Percentiles rank a stretch among this genome's conserved stretches.
phyloP scores from a whole-genome alignment of 306 rosid genomes.

The Rubus idaeus region DNA sequence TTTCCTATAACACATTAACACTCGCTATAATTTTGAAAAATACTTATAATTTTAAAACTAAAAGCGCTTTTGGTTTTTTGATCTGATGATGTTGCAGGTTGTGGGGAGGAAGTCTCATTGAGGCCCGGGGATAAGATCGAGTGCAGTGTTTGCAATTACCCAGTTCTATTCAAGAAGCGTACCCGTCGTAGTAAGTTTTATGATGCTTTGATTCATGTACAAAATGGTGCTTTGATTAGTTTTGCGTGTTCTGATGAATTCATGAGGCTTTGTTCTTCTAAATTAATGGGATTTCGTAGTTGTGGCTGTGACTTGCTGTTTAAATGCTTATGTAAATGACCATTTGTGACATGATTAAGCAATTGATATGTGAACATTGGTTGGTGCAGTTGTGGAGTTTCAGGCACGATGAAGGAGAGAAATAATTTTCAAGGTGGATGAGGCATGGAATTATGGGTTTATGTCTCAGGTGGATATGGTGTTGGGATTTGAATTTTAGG shows the following conservation, averaged over 20 bases:
- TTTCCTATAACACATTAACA: neutral
- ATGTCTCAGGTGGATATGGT: neutral
- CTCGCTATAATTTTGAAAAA: too few relatives aligned
- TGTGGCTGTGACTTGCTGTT: neutral
- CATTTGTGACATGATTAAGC: too few relatives aligned
- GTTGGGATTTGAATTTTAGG: too few relatives aligned
- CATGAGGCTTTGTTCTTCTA: neutral
- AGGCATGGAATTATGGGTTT: neutral
- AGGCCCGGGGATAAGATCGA: neutral
- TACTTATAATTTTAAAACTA: neutral
- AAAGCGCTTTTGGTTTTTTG: neutral
- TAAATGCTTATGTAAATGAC: neutral
- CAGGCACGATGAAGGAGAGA: slow-evolving; percentile 5
- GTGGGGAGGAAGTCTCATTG: slow-evolving; percentile 3
- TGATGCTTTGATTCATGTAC: neutral
- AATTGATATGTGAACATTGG: neutral
- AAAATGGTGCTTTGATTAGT: neutral
- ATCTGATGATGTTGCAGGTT: neutral
- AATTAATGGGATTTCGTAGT: neutral
- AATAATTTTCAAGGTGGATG: neutral
- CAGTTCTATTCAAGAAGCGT: slow-evolving; percentile 11
- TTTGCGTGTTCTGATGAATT: neutral
- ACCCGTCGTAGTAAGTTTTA: slow-evolving; percentile 16
- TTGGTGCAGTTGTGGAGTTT: slow-evolving; percentile 18
- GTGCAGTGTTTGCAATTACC: slow-evolving; percentile 2